Conservation (phyloP, 2,329 filamentous ascomycete species). For the Calonectria leucothoes region DNA sequence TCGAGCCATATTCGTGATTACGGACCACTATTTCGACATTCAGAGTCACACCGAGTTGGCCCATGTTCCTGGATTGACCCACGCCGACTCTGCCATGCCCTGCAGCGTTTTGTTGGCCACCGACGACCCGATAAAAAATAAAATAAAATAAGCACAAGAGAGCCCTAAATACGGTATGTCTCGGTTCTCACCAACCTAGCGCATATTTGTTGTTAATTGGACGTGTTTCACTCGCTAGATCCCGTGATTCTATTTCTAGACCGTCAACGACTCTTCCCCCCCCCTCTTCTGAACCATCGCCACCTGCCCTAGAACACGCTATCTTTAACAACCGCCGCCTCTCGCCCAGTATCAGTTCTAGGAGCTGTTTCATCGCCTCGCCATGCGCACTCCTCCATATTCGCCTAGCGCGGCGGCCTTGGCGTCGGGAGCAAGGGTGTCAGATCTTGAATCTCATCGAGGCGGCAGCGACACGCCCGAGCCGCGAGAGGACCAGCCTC, state of each 20-base stretch:
- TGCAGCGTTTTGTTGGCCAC: background rate
- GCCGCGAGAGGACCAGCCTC: conserved; percentile 34
- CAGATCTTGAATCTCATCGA: conserved; percentile 11
- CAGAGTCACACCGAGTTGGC: conserved; percentile 17
- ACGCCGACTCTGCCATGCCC: background rate
- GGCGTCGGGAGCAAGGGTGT: background rate
- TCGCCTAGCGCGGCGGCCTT: background rate
- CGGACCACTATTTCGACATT: conserved; percentile 32
- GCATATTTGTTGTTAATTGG: background rate
- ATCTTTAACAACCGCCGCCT: background rate
- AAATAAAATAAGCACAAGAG: too few species aligned
- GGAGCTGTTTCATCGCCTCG: background rate
- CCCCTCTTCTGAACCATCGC: background rate
- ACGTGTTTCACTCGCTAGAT: background rate
- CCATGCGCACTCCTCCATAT: conserved; percentile 5
- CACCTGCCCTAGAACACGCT: background rate
- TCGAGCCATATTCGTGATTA: conserved; percentile 29
- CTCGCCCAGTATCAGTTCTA: background rate
- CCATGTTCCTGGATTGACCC: conserved; percentile 17
- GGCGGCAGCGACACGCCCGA: background rate
- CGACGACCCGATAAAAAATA: conserved; percentile 19
- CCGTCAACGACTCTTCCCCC: background rate
- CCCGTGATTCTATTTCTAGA: background rate
- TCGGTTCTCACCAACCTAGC: background rate
- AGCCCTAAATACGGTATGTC: background rate